phyloP scores from a whole-genome alignment of 345 rosid species.

The Erysimum cheiranthoides region DNA sequence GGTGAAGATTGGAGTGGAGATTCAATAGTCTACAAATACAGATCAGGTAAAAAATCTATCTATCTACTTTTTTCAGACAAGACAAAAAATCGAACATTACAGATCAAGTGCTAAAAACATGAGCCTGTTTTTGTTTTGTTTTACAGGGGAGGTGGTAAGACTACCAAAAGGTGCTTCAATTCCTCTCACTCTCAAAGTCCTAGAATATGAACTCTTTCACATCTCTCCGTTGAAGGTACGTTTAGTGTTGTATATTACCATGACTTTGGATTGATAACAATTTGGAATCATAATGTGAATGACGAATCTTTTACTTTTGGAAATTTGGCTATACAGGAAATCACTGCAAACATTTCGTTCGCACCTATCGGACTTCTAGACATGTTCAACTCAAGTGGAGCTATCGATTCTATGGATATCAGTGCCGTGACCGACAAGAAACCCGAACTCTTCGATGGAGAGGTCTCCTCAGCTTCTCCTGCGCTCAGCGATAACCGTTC shows the following conservation, averaged over 20 bases:
- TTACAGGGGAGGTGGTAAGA: slow-evolving; percentile 73
- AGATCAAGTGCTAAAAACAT: not conserved
- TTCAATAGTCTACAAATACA: slow-evolving; percentile 65
- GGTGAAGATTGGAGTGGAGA: slow-evolving; percentile 85
- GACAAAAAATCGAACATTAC: slow-evolving; percentile 1
- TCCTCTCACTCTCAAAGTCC: slow-evolving; percentile 80
- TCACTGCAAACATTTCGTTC: slow-evolving; percentile 63
- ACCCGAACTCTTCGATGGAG: slow-evolving; percentile 59
- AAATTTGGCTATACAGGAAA: slow-evolving; percentile 54
- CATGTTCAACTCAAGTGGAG: slow-evolving; percentile 91
- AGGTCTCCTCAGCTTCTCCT: slow-evolving; percentile 51
- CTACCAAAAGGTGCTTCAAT: slow-evolving; percentile 78
- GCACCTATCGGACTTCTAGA: slow-evolving; percentile 88
- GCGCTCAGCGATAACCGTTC: slow-evolving; percentile 52
- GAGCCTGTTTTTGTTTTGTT: not conserved
- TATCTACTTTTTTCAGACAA: not conserved
- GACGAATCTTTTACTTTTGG: not conserved
- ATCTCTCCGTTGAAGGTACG: slow-evolving; percentile 76
- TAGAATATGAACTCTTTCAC: slow-evolving; percentile 91
- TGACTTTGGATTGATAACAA: not conserved
- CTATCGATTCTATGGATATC: slow-evolving; percentile 64
- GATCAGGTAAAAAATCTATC: slow-evolving; percentile 62
- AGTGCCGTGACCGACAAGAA: slow-evolving; percentile 46
- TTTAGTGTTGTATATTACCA: not conserved
- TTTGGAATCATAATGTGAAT: slow-evolving; percentile 18